Evolutionary conservation across 768 basidiomycete genomes (phyloP).

Genomic region (Leccinum subgranulosum): DNA sequence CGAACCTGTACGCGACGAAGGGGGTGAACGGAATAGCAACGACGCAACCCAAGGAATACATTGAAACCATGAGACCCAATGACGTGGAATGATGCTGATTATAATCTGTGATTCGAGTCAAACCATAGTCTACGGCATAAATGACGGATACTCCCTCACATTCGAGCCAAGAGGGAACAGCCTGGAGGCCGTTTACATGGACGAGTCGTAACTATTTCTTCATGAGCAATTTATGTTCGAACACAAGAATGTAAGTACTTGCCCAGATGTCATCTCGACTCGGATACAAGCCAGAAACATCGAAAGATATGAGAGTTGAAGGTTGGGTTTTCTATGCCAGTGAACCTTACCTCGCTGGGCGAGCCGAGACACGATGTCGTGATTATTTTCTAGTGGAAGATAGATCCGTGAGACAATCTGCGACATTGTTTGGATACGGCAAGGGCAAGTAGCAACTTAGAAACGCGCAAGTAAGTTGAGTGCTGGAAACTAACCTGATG

Average conservation of each 20-base stretch:
- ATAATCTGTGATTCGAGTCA: not conserved
- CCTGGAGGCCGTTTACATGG: not conserved
- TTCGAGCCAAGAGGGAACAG: not conserved
- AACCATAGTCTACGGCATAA: not conserved
- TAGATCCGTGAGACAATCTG: not conserved
- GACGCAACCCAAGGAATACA: not conserved
- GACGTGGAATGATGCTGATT: not conserved
- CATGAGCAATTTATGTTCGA: conserved; percentile 16
- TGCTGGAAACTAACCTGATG: too few species aligned
- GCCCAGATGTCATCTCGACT: not conserved
- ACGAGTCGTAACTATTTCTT: not conserved
- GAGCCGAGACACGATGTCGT: not conserved
- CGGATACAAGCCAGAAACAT: not conserved
- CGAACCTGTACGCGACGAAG: not conserved
- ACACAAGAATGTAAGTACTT: not conserved
- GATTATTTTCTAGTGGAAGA: not conserved
- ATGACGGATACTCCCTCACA: not conserved
- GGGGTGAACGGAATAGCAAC: not conserved
- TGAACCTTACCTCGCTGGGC: not conserved
- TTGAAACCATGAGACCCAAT: too few species aligned
- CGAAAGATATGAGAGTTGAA: not conserved
- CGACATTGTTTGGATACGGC: not conserved
- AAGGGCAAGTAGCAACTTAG: not conserved
- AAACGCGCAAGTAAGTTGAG: conserved; percentile 23
- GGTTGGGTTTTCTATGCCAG: conserved; percentile 57